phyloP scores from a whole-genome alignment of 768 basidiomycete genomes.

The Termitomyces sp. region DNA sequence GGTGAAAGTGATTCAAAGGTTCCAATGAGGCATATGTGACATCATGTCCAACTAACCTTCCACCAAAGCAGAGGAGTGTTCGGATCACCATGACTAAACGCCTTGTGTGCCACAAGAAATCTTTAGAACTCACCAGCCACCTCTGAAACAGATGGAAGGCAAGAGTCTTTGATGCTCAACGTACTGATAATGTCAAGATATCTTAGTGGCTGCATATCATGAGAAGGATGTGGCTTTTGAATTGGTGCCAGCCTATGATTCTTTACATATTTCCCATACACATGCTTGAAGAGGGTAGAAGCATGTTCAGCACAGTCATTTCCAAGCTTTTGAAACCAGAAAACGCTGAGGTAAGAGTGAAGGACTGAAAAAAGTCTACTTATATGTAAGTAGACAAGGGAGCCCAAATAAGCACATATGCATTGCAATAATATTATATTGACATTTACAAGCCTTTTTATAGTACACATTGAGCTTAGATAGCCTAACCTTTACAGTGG shows the following conservation, averaged over 20 bases:
- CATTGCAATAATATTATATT: conserved; percentile 22
- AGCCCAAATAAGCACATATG: conserved; percentile 13
- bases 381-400: neutral
- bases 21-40: too few relatives aligned
- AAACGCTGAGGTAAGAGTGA: conserved; percentile 17
- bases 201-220: neutral
- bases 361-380: conserved; percentile 8
- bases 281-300: neutral
- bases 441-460: conserved; percentile 15
- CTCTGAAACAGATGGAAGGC: too few relatives aligned
- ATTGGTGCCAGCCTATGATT: neutral
- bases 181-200: neutral
- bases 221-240: neutral
- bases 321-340: neutral
- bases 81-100: too few relatives aligned
- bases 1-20: too few relatives aligned
- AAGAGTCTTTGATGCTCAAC: too few relatives aligned
- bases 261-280: neutral
- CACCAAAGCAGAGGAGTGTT: too few relatives aligned
- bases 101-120: too few relatives aligned
- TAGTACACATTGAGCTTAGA: conserved; percentile 22
- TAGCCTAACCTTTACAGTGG: conserved; percentile 15
- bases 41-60: too few relatives aligned
- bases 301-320: neutral
- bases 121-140: too few relatives aligned